Percentiles rank a stretch among this genome's conserved stretches.
Conservation (phyloP, 306 rosid genomes). For the Spatholobus suberectus region DNA sequence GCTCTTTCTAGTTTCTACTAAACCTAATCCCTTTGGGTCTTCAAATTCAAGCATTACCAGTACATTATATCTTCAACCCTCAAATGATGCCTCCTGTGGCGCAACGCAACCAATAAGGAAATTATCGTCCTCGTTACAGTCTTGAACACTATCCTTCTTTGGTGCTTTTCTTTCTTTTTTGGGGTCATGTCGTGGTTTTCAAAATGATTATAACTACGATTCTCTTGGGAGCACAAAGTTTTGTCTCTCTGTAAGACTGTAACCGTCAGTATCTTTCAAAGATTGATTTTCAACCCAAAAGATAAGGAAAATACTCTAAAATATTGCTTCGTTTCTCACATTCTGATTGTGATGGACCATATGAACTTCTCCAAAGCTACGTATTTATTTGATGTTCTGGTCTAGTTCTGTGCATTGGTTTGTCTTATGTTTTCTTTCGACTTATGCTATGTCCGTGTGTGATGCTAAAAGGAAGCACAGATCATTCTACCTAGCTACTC, state of each 20-base stretch:
- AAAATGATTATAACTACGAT: background rate
- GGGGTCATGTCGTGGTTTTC: conserved; percentile 2
- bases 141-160: background rate
- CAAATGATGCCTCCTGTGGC: background rate
- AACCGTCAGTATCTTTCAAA: background rate
- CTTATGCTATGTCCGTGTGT: background rate
- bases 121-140: background rate
- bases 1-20: too few species aligned
- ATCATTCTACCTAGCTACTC: too few species aligned
- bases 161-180: background rate
- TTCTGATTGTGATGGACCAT: background rate
- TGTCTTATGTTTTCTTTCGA: background rate
- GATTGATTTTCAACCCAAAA: background rate
- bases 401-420: background rate
- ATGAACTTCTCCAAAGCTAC: background rate
- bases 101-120: conserved; percentile 1
- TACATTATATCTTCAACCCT: background rate
- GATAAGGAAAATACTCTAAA: background rate
- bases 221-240: background rate
- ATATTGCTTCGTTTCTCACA: background rate
- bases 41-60: too few species aligned
- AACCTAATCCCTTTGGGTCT: too few species aligned
- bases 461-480: background rate
- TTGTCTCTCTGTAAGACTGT: background rate
- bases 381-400: background rate